A percentile compares a stretch with the other conserved stretches of the same genome.
Conservation (phyloP, 352 stramenopile genomes). For the Thalassiosira hispida region DNA sequence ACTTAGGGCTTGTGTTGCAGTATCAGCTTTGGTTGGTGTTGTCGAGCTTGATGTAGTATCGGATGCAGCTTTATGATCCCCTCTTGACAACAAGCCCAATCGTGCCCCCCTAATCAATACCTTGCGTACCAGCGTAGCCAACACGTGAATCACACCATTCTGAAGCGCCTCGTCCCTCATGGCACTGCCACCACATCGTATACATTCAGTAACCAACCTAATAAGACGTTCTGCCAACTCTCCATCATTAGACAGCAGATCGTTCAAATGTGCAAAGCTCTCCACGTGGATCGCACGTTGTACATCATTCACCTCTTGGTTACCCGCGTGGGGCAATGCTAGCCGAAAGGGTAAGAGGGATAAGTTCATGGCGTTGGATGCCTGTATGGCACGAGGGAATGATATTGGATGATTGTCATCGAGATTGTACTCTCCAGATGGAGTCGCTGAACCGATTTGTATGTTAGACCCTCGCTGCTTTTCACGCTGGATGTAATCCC, state of each 20-base stretch:
- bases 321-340: conserved; percentile 61
- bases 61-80: neutral
- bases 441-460: conserved; percentile 8
- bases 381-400: conserved; percentile 55
- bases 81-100: conserved; percentile 49
- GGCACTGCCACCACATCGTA: conserved; percentile 65
- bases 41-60: neutral
- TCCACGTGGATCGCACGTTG: conserved; percentile 61
- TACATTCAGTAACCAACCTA: conserved; percentile 56
- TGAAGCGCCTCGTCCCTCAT: conserved; percentile 80
- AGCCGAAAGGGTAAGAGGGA: conserved; percentile 79
- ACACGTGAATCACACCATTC: conserved; percentile 73
- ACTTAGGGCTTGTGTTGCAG: neutral
- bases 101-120: conserved; percentile 71
- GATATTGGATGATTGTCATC: conserved; percentile 43
- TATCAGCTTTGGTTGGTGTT: neutral
- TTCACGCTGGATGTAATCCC: conserved; percentile 46
- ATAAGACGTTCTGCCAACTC: conserved; percentile 65
- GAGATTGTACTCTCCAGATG: conserved; percentile 7
- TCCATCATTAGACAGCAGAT: conserved; percentile 61
- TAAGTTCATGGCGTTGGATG: conserved; percentile 39
- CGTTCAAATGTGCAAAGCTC: conserved; percentile 68
- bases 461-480: conserved; percentile 11
- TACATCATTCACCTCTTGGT: conserved; percentile 61
- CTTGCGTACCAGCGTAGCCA: conserved; percentile 68